These are phyloP conservation scores for Sophora flavescens DNA, from an alignment of 306 rosid genomes.

Conservation along the genomic window DNA sequence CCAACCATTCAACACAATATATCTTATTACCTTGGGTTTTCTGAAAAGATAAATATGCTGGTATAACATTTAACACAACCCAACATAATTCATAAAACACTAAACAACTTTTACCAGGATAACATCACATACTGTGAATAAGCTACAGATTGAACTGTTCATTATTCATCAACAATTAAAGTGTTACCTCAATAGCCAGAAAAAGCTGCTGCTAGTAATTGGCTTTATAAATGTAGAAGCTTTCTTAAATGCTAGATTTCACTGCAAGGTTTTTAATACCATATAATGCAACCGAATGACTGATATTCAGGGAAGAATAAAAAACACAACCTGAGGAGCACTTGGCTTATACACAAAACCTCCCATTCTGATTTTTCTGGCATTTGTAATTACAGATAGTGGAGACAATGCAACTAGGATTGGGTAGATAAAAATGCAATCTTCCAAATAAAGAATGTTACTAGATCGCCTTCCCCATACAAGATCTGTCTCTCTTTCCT, in stretches of 20 bases:
- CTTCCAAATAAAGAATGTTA: neutral
- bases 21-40: neutral
- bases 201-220: neutral
- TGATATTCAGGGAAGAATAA: slow-evolving; percentile 1
- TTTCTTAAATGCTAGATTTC: slow-evolving; percentile 26
- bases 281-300: neutral
- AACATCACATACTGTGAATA: slow-evolving; percentile 1
- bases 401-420: neutral
- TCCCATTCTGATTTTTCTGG: neutral
- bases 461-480: neutral
- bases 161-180: neutral
- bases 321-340: neutral
- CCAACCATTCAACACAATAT: slow-evolving; percentile 6
- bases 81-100: neutral
- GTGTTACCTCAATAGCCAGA: neutral
- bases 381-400: neutral
- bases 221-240: neutral
- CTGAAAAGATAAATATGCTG: neutral
- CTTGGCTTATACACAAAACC: neutral
- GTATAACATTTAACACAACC: neutral
- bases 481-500: neutral
- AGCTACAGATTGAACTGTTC: slow-evolving; percentile 12
- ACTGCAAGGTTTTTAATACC: neutral
- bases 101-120: slow-evolving; percentile 14
- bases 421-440: neutral